Evolutionary conservation across 1,284 basidiomycete species (phyloP), one percentile per base, ranked within the genome.

Genomic region (Austroboletus rostrupii): DNA sequence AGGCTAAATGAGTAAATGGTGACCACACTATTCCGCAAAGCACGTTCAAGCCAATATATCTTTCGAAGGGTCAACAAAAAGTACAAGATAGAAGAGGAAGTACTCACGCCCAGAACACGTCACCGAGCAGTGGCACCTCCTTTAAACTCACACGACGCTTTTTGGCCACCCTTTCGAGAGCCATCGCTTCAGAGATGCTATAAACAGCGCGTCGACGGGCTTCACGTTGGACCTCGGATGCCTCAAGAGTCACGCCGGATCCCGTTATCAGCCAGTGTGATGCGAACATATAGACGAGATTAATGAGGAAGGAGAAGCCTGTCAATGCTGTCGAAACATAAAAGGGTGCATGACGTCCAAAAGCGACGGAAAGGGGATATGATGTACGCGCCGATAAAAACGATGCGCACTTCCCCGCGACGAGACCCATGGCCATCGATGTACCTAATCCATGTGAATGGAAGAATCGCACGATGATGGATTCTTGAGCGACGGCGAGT

Each of bases 401-500:
- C 7, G 85, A 87, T 0, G 87, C 78, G 17, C 75, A 80, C 64
- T 90, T 91, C 43, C 89, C 89, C 5, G 80, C 85, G 17, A 91
- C 78, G 14, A 91, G 80, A 19, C 88, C 88, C 33, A 91, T 73
- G 1, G 87, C 88, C 70, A 91, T 80, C 1, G 86, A 87, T 5
- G 87, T 71, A 6, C 87, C 88, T 2, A 91, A 73, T n/a, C 87
- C 86, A 61, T 83, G 83, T 0, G 81, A 79, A 54, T 79, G 82
- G 70, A 90, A 89, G 69, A 90, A 88, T 19, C 85, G 84, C 43
- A 90, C 85, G 46, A 91, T 86, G 57, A 88, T 88, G 4, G 83
- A 85, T 64, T 88, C 85, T 67, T 87, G 86, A 6, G 85, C 79
- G 8, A 88, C 87, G 4, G 87, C 81, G 11, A 91, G 72, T 1